phyloP scores from a whole-genome alignment of 148 eudicot genomes.

The Cornus controversa region DNA sequence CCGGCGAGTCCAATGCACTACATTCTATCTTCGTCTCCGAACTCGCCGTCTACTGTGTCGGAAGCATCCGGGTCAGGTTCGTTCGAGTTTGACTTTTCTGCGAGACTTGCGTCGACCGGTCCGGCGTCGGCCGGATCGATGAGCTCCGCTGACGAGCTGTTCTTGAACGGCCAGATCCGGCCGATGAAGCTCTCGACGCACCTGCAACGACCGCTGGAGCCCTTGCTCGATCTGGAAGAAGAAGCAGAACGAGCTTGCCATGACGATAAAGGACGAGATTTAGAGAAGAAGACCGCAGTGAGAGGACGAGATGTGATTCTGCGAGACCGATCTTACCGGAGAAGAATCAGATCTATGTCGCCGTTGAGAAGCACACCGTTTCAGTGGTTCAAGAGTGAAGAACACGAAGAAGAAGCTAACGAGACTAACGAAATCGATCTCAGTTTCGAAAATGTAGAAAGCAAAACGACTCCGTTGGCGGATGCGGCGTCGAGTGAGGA shows the following conservation, averaged over 20 bases:
- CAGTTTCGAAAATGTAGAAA: neutral
- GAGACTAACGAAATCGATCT: neutral
- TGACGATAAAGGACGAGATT: too few species aligned
- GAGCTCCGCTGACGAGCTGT: slow-evolving; percentile 55
- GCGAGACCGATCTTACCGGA: slow-evolving; percentile 53
- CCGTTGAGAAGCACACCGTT: slow-evolving; percentile 50
- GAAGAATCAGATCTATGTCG: slow-evolving; percentile 78
- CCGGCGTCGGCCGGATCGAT: slow-evolving; percentile 23
- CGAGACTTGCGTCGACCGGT: slow-evolving; percentile 16
- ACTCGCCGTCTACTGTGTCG: slow-evolving; percentile 27
- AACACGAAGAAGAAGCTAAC: neutral
- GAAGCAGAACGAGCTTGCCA: slow-evolving; percentile 31
- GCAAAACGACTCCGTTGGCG: neutral
- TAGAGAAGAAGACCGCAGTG: neutral
- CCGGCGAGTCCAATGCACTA: slow-evolving; percentile 88
- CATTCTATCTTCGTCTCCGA: slow-evolving; percentile 50
- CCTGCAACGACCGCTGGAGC: slow-evolving; percentile 58
- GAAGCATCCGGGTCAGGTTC: neutral
- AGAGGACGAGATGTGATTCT: slow-evolving; percentile 54
- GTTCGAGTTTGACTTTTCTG: slow-evolving; percentile 76
- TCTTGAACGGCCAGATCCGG: slow-evolving; percentile 62
- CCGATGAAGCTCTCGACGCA: slow-evolving; percentile 82
- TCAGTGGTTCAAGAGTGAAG: slow-evolving; percentile 24
- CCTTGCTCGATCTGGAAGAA: slow-evolving; percentile 37
- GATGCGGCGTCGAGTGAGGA: slow-evolving; percentile 17